Conservation (phyloP, 768 basidiomycete species). For the Boletus tomentosulus region DNA sequence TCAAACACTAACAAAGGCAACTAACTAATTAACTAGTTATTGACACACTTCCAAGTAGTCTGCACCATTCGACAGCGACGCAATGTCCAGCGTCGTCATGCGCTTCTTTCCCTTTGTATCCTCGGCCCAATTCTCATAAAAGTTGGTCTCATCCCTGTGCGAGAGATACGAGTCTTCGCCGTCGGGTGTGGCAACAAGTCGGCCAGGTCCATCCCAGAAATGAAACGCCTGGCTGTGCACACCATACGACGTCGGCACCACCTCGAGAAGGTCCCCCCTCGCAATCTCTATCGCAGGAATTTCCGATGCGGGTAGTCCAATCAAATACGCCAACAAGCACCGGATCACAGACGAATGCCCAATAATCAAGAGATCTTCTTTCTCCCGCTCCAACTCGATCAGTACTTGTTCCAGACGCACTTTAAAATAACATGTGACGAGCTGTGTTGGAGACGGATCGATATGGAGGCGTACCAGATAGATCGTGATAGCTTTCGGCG, state of each 20-base stretch:
- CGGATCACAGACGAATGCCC: constrained; percentile 97
- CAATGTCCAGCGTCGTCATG: constrained; percentile 31
- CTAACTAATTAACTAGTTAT: not conserved
- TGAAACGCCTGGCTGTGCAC: constrained; percentile 88
- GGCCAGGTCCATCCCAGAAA: constrained; percentile 87
- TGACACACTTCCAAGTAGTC: constrained; percentile 4
- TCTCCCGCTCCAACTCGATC: constrained; percentile 90
- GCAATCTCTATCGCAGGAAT: constrained; percentile 98
- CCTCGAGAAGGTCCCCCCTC: constrained; percentile 93
- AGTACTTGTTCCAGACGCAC: constrained; percentile 92
- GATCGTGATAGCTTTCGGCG: constrained; percentile 97
- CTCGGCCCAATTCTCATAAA: constrained; percentile 87
- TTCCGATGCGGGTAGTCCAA: constrained; percentile 91
- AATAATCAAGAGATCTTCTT: constrained; percentile 93
- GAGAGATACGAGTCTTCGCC: constrained; percentile 28
- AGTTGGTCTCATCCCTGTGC: constrained; percentile 64
- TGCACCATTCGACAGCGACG: constrained; percentile 16
- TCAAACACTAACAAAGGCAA: not conserved
- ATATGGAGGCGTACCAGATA: constrained; percentile 54
- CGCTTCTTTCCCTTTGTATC: constrained; percentile 60
- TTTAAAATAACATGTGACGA: constrained; percentile 26
- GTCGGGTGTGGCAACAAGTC: constrained; percentile 40
- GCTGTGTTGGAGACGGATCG: not conserved
- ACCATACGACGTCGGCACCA: constrained; percentile 83
- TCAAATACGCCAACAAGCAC: constrained; percentile 89